Evolutionary conservation across 2,329 filamentous ascomycete species (phyloP).

Genomic region (Neonectria hederae): DNA sequence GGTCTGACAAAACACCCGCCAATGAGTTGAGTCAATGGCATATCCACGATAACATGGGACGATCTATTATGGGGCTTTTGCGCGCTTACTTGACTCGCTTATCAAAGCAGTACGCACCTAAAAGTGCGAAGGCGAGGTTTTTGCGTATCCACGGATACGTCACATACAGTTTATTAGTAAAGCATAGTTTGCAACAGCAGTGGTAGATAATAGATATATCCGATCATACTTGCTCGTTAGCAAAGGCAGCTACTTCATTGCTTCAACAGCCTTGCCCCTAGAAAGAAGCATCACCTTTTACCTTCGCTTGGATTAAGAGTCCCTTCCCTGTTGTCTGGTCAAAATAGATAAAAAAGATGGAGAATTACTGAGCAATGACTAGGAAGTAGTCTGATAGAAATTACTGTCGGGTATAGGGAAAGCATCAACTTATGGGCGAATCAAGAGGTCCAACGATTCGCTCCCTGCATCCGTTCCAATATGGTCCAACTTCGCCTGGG

Average conservation of each 20-base stretch:
- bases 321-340: background rate
- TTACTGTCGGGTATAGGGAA: background rate
- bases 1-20: background rate
- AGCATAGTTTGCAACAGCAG: too few species aligned
- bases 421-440: background rate
- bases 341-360: background rate
- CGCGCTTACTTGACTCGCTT: background rate
- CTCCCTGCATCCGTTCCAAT: background rate
- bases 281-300: too few species aligned
- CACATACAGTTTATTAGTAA: too few species aligned
- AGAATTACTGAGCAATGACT: background rate
- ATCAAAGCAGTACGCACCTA: background rate
- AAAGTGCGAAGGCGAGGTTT: too few species aligned
- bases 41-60: background rate
- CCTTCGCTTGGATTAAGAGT: too few species aligned
- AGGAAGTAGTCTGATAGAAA: background rate
- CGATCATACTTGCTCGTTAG: too few species aligned
- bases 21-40: background rate
- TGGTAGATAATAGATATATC: too few species aligned
- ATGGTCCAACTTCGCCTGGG: slow-evolving; percentile 5
- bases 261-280: too few species aligned
- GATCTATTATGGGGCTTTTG: background rate
- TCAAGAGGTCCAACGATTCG: background rate
- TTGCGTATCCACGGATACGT: too few species aligned
- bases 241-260: too few species aligned